Conservation (phyloP, 495 filamentous ascomycete species). For the Amniculicola lignicola region DNA sequence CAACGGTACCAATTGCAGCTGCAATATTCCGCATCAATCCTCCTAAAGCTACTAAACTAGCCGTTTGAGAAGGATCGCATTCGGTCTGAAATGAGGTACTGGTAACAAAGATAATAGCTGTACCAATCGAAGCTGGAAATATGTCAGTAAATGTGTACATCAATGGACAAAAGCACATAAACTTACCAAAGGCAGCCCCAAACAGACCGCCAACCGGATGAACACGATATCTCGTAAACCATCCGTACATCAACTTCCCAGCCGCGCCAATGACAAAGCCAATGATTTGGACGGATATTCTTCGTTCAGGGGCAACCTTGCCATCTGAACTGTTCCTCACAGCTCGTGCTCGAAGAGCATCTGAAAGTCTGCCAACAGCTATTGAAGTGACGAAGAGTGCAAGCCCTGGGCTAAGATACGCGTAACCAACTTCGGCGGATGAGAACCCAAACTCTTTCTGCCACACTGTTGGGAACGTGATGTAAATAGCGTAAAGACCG, state of each 20-base stretch:
- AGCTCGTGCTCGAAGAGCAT: slow-evolving; percentile 20
- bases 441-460: slow-evolving; percentile 37
- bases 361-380: slow-evolving; percentile 35
- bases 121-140: slow-evolving; percentile 27
- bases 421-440: slow-evolving; percentile 33
- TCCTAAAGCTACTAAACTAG: slow-evolving; percentile 36
- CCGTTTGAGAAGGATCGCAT: slow-evolving; percentile 31
- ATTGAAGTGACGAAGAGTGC: slow-evolving; percentile 38
- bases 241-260: slow-evolving; percentile 39
- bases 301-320: slow-evolving; percentile 30
- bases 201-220: slow-evolving; percentile 22
- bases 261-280: slow-evolving; percentile 34
- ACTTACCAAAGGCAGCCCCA: slow-evolving; percentile 27
- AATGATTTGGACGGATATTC: slow-evolving; percentile 35
- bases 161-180: not conserved
- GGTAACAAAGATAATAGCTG: slow-evolving; percentile 38
- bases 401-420: slow-evolving; percentile 36
- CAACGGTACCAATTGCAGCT: slow-evolving; percentile 38
- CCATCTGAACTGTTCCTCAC: slow-evolving; percentile 12
- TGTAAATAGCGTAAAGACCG: slow-evolving; percentile 33
- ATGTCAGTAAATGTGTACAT: not conserved
- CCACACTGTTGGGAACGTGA: slow-evolving; percentile 34
- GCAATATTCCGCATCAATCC: slow-evolving; percentile 39
- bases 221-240: slow-evolving; percentile 29
- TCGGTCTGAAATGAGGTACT: slow-evolving; percentile 40